Evolutionary conservation across 2,329 filamentous ascomycete species (phyloP), one percentile per base, ranked within the genome.

Genomic region (Metarhizium humberi): DNA sequence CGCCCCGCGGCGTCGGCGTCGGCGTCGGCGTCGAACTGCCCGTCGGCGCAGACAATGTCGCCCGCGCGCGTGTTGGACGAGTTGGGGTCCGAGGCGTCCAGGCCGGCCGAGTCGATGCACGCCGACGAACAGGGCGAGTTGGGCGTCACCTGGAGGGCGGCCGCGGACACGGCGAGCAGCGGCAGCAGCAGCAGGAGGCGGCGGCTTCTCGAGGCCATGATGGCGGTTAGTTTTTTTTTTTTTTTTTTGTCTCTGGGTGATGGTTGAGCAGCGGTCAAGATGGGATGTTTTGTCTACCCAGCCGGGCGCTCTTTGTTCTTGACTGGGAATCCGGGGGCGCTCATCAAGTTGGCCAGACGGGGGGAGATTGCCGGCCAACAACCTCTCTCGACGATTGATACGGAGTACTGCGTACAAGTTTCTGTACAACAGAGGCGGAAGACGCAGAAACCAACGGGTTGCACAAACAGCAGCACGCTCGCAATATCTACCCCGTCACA

Each of bases 71-170:
- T 80, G 54, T 67, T 73, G 47, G 73, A 78, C 10, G 76, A 75
- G 48, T 72, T 71, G 11, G 77, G 71, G 57, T 77, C 73, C 2
- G 75, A 62, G 61, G n/a, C 63, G 57, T 7, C 51, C 29, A 53
- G 42, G 1, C n/a, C 51, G 11, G 29, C 3, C 16, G 69, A 67
- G 63, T 78, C 76, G 43, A 74, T 56, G 61, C 79, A 82, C 57
- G 75, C 64, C n/a, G 73, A 71, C 16, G 78, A 66, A 61, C 79
- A 82, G 7, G 79, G 79, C 48, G 79, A 82, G 58, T 77, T 74
- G 36, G 79, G 76, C 13, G 78, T 72, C 51, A 80, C 78, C 62
- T 77, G 76, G 18, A 82, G 67, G 6, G 73, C 69, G 2, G 60
- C 79, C 16, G 30, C 42, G 7, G 20, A 8, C 11, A 18, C 13